phyloP scores from a whole-genome alignment of 768 basidiomycete species.

The Russula vinacea region DNA sequence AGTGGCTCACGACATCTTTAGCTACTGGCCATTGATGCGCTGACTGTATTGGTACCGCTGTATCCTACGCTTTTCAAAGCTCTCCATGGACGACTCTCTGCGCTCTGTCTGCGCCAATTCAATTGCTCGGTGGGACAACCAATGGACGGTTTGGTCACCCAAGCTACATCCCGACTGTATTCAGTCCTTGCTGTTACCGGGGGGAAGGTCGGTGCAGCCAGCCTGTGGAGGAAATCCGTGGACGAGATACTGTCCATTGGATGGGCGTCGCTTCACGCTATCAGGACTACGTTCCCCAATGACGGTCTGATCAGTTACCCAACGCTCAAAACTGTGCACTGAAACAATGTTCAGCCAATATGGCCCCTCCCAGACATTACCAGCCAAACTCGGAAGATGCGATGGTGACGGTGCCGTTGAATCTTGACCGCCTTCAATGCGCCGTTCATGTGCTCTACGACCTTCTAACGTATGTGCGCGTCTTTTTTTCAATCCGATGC shows the following conservation, averaged over 20 bases:
- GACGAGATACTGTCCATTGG: constrained; percentile 66
- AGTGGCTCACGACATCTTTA: constrained; percentile 34
- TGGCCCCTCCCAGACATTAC: constrained; percentile 25
- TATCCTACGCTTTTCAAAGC: constrained; percentile 68
- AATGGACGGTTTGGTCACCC: constrained; percentile 40
- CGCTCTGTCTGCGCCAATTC: constrained; percentile 54
- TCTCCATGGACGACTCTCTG: constrained; percentile 50
- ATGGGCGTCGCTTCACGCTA: constrained; percentile 55
- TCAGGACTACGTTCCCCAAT: constrained; percentile 59
- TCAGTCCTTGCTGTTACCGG: constrained; percentile 65
- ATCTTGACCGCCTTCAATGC: constrained; percentile 59
- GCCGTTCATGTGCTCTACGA: constrained; percentile 50
- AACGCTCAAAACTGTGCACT: not conserved
- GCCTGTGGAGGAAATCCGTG: constrained; percentile 70
- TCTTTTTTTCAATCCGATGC: not conserved
- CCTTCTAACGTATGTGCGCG: constrained; percentile 49
- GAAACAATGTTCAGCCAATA: constrained; percentile 22
- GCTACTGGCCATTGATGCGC: constrained; percentile 45
- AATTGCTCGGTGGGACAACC: constrained; percentile 50
- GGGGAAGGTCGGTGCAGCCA: constrained; percentile 72
- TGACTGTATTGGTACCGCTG: constrained; percentile 54
- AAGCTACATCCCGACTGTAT: constrained; percentile 57
- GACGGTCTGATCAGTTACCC: constrained; percentile 40
- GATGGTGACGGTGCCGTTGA: constrained; percentile 48
- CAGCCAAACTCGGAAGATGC: constrained; percentile 44